Percentiles rank a stretch among this genome's conserved stretches.
These are phyloP conservation scores for Lachnellula hyalina DNA, from an alignment of 2,329 filamentous ascomycete genomes.

Conservation along the genomic window DNA sequence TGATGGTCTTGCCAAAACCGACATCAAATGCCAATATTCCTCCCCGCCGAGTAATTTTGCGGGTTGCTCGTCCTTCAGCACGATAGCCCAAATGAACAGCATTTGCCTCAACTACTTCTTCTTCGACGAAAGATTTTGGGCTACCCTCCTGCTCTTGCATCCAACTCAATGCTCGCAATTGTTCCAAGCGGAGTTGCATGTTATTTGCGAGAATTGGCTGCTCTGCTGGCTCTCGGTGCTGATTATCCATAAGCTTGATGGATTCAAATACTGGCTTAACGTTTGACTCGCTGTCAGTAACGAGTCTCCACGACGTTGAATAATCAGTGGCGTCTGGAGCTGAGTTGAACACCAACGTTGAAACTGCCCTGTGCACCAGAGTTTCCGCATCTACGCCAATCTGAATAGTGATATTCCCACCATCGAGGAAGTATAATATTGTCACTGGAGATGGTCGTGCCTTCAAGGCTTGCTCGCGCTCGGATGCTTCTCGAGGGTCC, in stretches of 20 bases:
- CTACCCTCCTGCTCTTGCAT: conserved; percentile 54
- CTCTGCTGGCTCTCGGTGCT: background rate
- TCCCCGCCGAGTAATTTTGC: conserved; percentile 42
- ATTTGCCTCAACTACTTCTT: conserved; percentile 52
- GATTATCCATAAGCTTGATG: background rate
- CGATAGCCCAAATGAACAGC: conserved; percentile 49
- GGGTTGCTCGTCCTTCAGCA: conserved; percentile 47
- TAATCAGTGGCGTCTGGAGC: conserved; percentile 15
- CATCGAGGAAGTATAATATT: conserved; percentile 33
- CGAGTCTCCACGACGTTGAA: conserved; percentile 40
- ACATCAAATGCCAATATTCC: conserved; percentile 60
- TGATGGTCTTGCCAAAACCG: conserved; percentile 63
- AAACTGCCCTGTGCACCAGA: conserved; percentile 38
- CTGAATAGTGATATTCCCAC: conserved; percentile 33
- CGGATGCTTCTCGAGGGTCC: conserved; percentile 43
- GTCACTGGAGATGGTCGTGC: conserved; percentile 38
- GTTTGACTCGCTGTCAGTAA: conserved; percentile 38
- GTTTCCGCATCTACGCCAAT: conserved; percentile 38
- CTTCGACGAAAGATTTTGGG: conserved; percentile 40
- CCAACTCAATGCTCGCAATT: conserved; percentile 52
- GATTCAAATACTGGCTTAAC: conserved; percentile 30
- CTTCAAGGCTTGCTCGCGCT: conserved; percentile 47
- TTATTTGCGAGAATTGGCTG: conserved; percentile 30
- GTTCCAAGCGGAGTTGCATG: conserved; percentile 43
- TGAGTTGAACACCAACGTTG: background rate